Evolutionary conservation across 2,329 filamentous ascomycete species (phyloP), one percentile per base, ranked within the genome.

Genomic region (Colletotrichum shisoi): DNA sequence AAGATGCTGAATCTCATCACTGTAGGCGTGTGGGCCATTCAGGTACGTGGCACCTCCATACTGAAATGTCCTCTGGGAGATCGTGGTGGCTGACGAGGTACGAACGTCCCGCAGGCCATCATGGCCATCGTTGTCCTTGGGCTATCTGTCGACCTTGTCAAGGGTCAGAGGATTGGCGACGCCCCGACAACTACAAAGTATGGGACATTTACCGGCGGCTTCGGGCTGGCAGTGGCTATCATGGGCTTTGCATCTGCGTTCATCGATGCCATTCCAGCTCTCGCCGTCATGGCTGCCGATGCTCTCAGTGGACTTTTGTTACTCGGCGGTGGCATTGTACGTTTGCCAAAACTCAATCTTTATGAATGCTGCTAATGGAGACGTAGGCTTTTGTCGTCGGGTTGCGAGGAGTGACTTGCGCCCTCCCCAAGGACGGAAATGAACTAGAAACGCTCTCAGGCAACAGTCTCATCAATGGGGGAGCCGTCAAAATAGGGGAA

Each of bases 81-180:
- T 17, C n/a, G 7, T 31, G 12, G 12, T 21, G 37, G n/a, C 42
- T 63, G 4, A 54, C 19, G 31, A 9, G 31, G 44, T 12, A 1
- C 37, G 21, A 21, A 27, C 17, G 13, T 40, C 12, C 11, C 37
- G 5, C 11, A 69, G 68, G 58, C 24, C 27, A 63, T 70, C 27
- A 62, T 70, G 57, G 51, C 58, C 8, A 59, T 69, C 7, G 66
- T 69, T 1, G 68, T 62, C 8, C 62, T 70, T n/a, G 68, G 54
- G 1, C 19, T 70, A 1, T 69, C 66, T 1, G 11, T 60, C 4
- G 57, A 65, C 21, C 57, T 70, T 8, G 24, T 62, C 11, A 65
- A 48, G 13, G 42, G 21, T 4, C 61, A 66, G 27, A 45, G 24
- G 3, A 2, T 56, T 3, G 67, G 67, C 11, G 48, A 56, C 13